These are phyloP conservation scores for Trebouxia gelatinosa DNA, from an alignment of 163 green algal genomes.

Conservation along the genomic window DNA sequence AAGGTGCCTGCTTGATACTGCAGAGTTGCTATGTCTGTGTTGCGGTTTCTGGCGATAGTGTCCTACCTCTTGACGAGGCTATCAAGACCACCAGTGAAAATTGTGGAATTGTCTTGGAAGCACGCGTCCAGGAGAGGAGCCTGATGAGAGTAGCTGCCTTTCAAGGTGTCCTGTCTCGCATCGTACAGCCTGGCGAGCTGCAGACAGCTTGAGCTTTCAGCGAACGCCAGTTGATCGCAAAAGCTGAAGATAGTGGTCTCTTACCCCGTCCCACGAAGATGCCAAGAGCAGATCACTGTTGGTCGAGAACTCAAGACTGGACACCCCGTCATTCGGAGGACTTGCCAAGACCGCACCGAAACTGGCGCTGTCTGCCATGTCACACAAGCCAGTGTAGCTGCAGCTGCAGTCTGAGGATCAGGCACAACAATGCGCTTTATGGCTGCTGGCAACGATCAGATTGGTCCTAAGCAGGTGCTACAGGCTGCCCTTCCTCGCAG, in stretches of 20 bases:
- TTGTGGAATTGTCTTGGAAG: conserved; percentile 55
- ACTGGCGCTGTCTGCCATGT: too few relatives aligned
- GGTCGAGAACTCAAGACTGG: conserved; percentile 54
- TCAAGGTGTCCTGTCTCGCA: conserved; percentile 25
- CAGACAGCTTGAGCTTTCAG: conserved; percentile 1
- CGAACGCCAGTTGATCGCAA: background rate
- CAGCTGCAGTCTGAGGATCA: too few relatives aligned
- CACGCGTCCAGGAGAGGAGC: conserved; percentile 62
- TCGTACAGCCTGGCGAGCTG: conserved; percentile 74
- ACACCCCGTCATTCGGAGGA: conserved; percentile 68
- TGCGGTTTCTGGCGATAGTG: background rate
- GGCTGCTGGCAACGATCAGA: too few relatives aligned
- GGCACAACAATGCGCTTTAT: too few relatives aligned
- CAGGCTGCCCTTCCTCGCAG: too few relatives aligned
- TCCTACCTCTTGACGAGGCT: conserved; percentile 58
- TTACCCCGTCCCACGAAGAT: conserved; percentile 74
- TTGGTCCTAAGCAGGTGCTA: too few relatives aligned
- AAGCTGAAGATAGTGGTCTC: background rate
- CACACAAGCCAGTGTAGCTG: too few relatives aligned
- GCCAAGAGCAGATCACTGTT: conserved; percentile 54
- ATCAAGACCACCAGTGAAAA: conserved; percentile 58
- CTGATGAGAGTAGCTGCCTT: conserved; percentile 42
- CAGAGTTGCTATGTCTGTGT: background rate
- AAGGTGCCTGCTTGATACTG: too few relatives aligned
- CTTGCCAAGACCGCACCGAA: too few relatives aligned